Evolutionary conservation across 805 yeast genomes (phyloP).

Genomic region (Starmerella tilneyi): DNA sequence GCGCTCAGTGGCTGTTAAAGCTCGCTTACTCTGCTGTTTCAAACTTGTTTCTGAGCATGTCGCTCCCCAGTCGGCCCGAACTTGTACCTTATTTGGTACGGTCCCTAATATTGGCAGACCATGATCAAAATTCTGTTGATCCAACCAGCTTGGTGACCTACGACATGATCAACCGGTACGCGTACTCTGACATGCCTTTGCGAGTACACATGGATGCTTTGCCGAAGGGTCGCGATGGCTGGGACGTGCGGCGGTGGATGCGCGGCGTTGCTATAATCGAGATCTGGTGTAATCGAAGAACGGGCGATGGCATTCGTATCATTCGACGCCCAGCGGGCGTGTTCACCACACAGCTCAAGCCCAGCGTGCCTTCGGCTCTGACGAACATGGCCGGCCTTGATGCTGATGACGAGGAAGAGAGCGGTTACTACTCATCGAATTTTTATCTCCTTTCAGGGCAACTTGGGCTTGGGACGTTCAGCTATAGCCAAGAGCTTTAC

Average conservation of each 20-base stretch:
- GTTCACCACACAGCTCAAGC: constrained; percentile 15
- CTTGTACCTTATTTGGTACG: constrained; percentile 54
- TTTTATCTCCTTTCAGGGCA: constrained; percentile 18
- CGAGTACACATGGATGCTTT: constrained; percentile 32
- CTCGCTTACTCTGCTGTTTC: constrained; percentile 60
- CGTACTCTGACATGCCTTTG: constrained; percentile 53
- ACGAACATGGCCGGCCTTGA: not conserved
- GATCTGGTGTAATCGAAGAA: constrained; percentile 42
- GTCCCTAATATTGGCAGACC: constrained; percentile 40
- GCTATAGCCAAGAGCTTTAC: not conserved
- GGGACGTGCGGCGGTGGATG: constrained; percentile 42
- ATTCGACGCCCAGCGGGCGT: constrained; percentile 62
- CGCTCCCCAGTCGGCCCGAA: constrained; percentile 45
- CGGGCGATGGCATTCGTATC: constrained; percentile 43
- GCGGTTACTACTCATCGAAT: constrained; percentile 16
- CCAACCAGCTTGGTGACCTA: constrained; percentile 52
- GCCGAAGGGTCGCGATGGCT: constrained; percentile 26
- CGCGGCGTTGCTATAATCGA: constrained; percentile 49
- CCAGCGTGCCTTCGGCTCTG: constrained; percentile 9
- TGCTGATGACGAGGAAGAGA: constrained; percentile 3
- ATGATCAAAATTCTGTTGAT: constrained; percentile 31
- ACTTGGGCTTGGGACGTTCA: constrained; percentile 15
- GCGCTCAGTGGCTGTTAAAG: constrained; percentile 51
- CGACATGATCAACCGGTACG: constrained; percentile 58
- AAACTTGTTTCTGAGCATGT: constrained; percentile 61